Evolutionary conservation across 805 yeast species (phyloP), one percentile per base, ranked within the genome.

Genomic region (Ogataea pilisensis): DNA sequence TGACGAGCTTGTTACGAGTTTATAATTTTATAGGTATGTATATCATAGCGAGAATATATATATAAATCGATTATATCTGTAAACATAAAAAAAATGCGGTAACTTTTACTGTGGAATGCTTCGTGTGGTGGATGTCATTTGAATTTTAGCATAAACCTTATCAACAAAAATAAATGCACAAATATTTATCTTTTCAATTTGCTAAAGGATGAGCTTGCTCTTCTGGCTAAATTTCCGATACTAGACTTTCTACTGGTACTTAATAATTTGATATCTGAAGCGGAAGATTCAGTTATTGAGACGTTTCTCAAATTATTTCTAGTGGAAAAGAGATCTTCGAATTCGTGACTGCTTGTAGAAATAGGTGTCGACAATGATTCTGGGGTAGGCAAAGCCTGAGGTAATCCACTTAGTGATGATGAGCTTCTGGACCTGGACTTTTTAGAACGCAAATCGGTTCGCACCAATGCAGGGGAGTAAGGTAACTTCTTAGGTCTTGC

Each of bases 401-500:
- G 22, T 21, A 30, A 29, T 5, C 19, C 18, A 16, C 13, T 16
- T 14, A 30, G 11, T 3, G 34, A 22, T 3, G 34, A 22, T 14
- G 39, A 36, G 16, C n/a, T 31, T 24, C 29, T 24, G 8, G 36
- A 34, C n/a, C n/a, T 34, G 5, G 35, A 14, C 5, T 13, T 20
- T 7, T 21, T 27, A 5, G 26, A 21, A 17, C 35, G 18, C 25
- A 35, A 22, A 5, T 49, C 52, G 12, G 37, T 27, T 13, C 34
- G 26, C 3, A 45, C 47, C 26, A 75, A 56, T 0, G 76, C 80
- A 0, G 78, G 74, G 31, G 85, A 78, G 7, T 57, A 49, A 0
- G 76, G 68, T 29, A 86, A 61, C 17, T 50, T 48, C 45, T 69
- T 80, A 1, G 72, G 62, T 46, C 75, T 81, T 2, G 85, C 71